Conservation (phyloP, 1,284 basidiomycete species). For the Wallemia hederae region DNA sequence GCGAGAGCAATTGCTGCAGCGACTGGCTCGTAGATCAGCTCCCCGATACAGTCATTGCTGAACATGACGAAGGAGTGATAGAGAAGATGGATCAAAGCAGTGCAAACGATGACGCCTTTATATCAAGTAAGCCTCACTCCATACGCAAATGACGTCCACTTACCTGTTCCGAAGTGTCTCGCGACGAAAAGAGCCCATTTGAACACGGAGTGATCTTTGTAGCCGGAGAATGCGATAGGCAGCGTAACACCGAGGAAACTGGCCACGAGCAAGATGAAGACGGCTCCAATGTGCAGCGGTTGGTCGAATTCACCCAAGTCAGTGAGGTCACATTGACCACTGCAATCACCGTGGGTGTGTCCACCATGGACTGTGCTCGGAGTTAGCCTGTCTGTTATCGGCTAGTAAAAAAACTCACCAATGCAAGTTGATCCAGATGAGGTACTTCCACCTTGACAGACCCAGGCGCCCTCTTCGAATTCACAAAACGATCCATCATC, state of each 20-base stretch:
- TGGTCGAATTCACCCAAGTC: constrained; percentile 15
- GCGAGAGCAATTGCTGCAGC: constrained; percentile 18
- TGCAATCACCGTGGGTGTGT: constrained; percentile 18
- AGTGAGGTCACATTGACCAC: constrained; percentile 7
- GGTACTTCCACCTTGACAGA: constrained; percentile 3
- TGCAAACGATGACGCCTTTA: constrained; percentile 19
- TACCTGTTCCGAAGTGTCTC: too few species aligned
- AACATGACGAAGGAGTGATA: constrained; percentile 19
- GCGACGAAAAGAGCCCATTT: too few species aligned
- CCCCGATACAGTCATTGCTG: constrained; percentile 17
- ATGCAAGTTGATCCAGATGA: background rate
- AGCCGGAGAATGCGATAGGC: constrained; percentile 6
- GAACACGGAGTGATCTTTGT: constrained; percentile 3
- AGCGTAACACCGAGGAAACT: background rate
- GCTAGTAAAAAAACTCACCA: background rate
- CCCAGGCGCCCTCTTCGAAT: constrained; percentile 3
- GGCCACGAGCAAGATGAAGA: background rate
- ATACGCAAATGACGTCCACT: too few species aligned
- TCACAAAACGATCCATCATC: constrained; percentile 7
- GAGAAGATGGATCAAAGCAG: constrained; percentile 19
- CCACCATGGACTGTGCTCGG: constrained; percentile 8
- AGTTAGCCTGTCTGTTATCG: too few species aligned
- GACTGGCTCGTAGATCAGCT: constrained; percentile 18
- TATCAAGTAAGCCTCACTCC: too few species aligned
- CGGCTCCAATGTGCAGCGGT: constrained; percentile 16